Evolutionary conservation across 169 alveolate genomes (phyloP).

Genomic region (Neospora caninum): DNA sequence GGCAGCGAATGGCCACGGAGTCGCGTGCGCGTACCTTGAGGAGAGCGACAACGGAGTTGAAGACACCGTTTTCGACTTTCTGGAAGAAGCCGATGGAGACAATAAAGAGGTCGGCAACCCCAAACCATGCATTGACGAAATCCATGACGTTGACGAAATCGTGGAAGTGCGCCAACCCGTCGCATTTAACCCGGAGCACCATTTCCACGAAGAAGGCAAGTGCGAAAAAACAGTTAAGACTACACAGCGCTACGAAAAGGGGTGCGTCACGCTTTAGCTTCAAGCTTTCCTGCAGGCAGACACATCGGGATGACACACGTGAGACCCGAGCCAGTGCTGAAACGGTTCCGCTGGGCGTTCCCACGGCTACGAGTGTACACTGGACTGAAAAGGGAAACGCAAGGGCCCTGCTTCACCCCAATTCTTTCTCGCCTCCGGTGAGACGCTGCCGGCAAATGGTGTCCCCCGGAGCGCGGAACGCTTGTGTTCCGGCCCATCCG

Average conservation of each 20-base stretch:
- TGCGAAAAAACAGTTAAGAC: background rate
- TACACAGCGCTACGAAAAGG: background rate
- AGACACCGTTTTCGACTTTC: background rate
- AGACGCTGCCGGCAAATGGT: too few species aligned
- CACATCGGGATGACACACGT: background rate
- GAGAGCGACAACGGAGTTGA: background rate
- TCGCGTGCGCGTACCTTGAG: background rate
- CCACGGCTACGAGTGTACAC: too few species aligned
- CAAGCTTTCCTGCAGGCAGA: background rate
- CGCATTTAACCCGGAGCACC: slow-evolving; percentile 5
- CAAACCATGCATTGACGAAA: slow-evolving; percentile 32
- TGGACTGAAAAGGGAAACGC: too few species aligned
- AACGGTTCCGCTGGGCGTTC: too few species aligned
- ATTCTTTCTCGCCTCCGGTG: too few species aligned
- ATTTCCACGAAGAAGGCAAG: background rate
- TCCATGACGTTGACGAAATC: background rate
- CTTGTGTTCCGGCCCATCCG: too few species aligned
- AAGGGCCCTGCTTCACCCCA: too few species aligned
- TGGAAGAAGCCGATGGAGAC: background rate
- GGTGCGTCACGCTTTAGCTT: background rate
- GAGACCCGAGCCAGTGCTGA: too few species aligned
- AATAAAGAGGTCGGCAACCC: background rate
- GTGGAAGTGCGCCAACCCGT: background rate
- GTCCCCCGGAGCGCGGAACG: too few species aligned
- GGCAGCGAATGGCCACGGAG: background rate